These are phyloP conservation scores for Sanghuangporus weigelae DNA, from an alignment of 1,284 basidiomycete genomes.

Conservation along the genomic window DNA sequence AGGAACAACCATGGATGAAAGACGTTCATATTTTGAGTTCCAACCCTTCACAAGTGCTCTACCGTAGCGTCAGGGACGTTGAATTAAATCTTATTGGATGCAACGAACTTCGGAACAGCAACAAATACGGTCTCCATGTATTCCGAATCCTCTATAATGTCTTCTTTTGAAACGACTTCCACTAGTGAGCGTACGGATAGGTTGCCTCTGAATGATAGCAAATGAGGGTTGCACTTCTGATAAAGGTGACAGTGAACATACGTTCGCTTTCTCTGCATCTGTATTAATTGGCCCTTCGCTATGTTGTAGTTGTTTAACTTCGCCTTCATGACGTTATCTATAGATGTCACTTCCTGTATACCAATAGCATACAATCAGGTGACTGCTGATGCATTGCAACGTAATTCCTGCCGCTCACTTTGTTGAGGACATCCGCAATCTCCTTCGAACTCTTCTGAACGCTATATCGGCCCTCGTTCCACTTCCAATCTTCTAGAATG, in stretches of 20 bases:
- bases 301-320: conserved; percentile 92
- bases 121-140: conserved; percentile 92
- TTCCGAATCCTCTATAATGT: conserved; percentile 86
- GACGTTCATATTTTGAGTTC: conserved; percentile 84
- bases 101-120: conserved; percentile 84
- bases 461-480: conserved; percentile 88
- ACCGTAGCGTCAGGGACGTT: conserved; percentile 4
- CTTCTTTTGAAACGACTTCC: conserved; percentile 80
- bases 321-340: conserved; percentile 85
- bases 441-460: conserved; percentile 76
- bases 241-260: conserved; percentile 35
- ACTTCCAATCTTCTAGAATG: conserved; percentile 72
- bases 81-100: not conserved
- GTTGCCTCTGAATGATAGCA: conserved; percentile 66
- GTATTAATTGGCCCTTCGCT: conserved; percentile 89
- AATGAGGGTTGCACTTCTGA: not conserved
- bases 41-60: conserved; percentile 83
- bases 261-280: conserved; percentile 94
- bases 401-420: conserved; percentile 44
- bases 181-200: conserved; percentile 84
- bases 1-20: conserved; percentile 93
- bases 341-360: conserved; percentile 79
- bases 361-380: conserved; percentile 2
- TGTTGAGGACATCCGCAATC: conserved; percentile 76
- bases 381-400: not conserved